A percentile compares a stretch with the other conserved stretches of the same genome.
Evolutionary conservation across 257 asterid species (phyloP).

Genomic region (Schizonepeta tenuifolia): DNA sequence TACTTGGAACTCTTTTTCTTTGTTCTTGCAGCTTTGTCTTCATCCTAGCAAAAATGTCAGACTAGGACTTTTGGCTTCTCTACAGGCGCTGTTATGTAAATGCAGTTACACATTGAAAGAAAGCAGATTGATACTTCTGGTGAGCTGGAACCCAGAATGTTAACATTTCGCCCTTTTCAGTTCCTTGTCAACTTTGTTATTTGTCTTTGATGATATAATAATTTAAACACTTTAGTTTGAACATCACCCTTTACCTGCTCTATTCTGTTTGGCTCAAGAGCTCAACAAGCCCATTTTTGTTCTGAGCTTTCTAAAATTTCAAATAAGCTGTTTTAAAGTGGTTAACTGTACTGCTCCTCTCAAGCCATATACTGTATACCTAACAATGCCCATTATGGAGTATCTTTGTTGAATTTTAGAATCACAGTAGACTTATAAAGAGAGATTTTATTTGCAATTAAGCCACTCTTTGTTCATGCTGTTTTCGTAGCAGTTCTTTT

Average conservation of each 20-base stretch:
- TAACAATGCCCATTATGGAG: neutral
- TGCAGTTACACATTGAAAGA: slow-evolving; percentile 70
- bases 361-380: slow-evolving; percentile 16
- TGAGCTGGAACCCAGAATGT: slow-evolving; percentile 51
- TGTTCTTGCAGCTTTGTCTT: slow-evolving; percentile 65
- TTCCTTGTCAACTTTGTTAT: slow-evolving; percentile 20
- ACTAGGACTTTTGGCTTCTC: slow-evolving; percentile 66
- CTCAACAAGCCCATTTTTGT: slow-evolving; percentile 9
- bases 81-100: slow-evolving; percentile 61
- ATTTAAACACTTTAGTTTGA: slow-evolving; percentile 6
- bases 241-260: slow-evolving; percentile 3
- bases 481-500: neutral
- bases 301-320: neutral
- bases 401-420: neutral
- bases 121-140: slow-evolving; percentile 91
- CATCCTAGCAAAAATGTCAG: slow-evolving; percentile 84
- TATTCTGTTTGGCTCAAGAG: neutral
- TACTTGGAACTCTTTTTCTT: slow-evolving; percentile 12
- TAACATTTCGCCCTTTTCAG: slow-evolving; percentile 23
- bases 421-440: neutral
- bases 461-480: neutral
- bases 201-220: slow-evolving; percentile 1
- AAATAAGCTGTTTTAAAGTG: neutral
- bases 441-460: neutral
- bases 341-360: neutral